These are phyloP conservation scores for Boletus smithii DNA, from an alignment of 1,284 basidiomycete species.

Conservation along the genomic window DNA sequence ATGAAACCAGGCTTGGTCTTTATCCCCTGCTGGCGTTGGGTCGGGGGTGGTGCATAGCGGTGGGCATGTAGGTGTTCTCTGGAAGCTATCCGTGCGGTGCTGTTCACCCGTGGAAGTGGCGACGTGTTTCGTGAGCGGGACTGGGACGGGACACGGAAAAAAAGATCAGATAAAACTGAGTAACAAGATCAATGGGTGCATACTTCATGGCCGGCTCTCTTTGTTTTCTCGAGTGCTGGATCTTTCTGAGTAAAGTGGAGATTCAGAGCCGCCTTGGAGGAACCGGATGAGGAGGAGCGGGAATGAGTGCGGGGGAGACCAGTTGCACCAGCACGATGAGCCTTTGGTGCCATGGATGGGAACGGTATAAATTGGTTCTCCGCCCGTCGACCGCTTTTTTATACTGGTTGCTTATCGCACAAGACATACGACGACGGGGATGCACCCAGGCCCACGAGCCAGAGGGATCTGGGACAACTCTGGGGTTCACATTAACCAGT, in stretches of 20 bases:
- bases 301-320: constrained; percentile 57
- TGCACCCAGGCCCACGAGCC: constrained; percentile 3
- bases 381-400: too few species aligned
- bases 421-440: constrained; percentile 16
- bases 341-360: constrained; percentile 46
- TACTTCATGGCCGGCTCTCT: constrained; percentile 56
- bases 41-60: constrained; percentile 35
- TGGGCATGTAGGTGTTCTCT: constrained; percentile 44
- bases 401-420: too few species aligned
- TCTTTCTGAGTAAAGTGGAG: constrained; percentile 70
- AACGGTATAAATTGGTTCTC: constrained; percentile 32
- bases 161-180: constrained; percentile 15
- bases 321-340: constrained; percentile 41
- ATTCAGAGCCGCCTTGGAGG: constrained; percentile 54
- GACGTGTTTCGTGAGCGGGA: constrained; percentile 35
- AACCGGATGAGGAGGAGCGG: constrained; percentile 52
- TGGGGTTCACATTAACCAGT: constrained; percentile 12
- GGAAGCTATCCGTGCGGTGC: constrained; percentile 48
- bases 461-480: neutral
- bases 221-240: constrained; percentile 44
- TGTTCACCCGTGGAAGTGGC: constrained; percentile 46
- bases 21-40: constrained; percentile 34
- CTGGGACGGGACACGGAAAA: constrained; percentile 18
- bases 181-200: constrained; percentile 21
- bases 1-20: constrained; percentile 58